These are phyloP conservation scores for Escovopsis weberi DNA, from an alignment of 2,329 filamentous ascomycete genomes.

Conservation along the genomic window DNA sequence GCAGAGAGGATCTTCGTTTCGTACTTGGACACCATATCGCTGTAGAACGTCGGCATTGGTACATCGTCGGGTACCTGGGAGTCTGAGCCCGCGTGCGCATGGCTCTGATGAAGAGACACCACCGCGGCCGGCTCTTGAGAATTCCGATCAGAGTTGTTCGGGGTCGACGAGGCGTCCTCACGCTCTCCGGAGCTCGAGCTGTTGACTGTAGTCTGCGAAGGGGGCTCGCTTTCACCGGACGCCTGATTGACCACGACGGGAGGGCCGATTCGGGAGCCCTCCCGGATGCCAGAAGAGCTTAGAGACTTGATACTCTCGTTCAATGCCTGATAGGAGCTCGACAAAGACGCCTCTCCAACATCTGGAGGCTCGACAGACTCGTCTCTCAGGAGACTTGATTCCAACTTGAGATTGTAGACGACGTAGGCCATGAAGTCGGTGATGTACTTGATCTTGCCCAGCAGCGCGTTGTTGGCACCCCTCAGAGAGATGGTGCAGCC, in stretches of 20 bases:
- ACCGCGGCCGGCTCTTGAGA: constrained; percentile 14
- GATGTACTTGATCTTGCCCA: constrained; percentile 76
- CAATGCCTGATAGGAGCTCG: constrained; percentile 26
- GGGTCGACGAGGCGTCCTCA: constrained; percentile 11
- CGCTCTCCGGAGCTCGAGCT: constrained; percentile 15
- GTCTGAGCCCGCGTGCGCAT: constrained; percentile 30
- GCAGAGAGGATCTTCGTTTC: constrained; percentile 87
- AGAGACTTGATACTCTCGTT: constrained; percentile 24
- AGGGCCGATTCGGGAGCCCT: constrained; percentile 15
- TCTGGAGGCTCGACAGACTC: constrained; percentile 76
- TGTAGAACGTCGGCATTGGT: constrained; percentile 83
- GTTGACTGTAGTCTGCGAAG: constrained; percentile 19
- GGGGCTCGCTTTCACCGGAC: constrained; percentile 22
- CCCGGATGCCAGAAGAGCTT: constrained; percentile 15
- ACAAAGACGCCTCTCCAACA: constrained; percentile 30
- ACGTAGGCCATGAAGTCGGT: constrained; percentile 99
- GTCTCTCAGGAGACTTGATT: constrained; percentile 87
- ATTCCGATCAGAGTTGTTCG: constrained; percentile 12
- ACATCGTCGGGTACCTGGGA: constrained; percentile 59
- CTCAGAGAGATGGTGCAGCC: constrained; percentile 90
- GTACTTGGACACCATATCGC: constrained; percentile 86
- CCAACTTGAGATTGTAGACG: constrained; percentile 91
- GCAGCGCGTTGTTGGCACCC: constrained; percentile 55
- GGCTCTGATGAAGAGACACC: constrained; percentile 27
- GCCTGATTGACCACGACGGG: constrained; percentile 20